Base-by-base conservation (phyloP, 1,284 basidiomycete genomes). In the Microbotryum intermedium region DNA sequence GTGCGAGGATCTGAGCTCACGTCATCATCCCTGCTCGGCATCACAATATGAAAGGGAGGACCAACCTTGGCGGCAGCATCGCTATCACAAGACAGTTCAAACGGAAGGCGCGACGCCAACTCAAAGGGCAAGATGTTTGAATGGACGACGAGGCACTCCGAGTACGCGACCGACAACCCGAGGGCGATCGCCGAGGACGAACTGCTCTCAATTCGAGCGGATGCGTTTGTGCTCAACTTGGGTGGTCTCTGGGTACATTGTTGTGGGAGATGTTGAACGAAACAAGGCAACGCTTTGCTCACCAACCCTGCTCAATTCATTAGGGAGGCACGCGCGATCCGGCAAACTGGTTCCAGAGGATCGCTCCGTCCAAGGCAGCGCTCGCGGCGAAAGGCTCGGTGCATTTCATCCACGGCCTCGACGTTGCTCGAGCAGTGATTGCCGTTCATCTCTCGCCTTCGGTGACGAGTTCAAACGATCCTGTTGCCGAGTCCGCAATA, bases 211-310 rank as follows among this genome's bases (percentile, higher is more conserved):
- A 48, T 83, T n/a, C 4, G 61, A 64, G 2, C 68, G 72, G n/a
- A 77, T 73, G 65, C 68, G 2, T 81, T 81, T 1, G 81, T 85
- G 1, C 74, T 86, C 39, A 79, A 84, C 67, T 79, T 85, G n/a
- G 75, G 78, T 18, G 84, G 84, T 0, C 74, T 86, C 4, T 85
- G 82, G 81, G 65, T 67, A 23, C 30, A 57, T 52, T 18, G 21
- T 48, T 4, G 13, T 20, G 46, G 28, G 16, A 16, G 28, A n/a
- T 13, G 13, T 45, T 39, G 34, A 39, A 39, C 13, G 11, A 5
- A 11, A 5, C 10, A 39, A 39, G 11, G 13, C 23, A 29, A 18
- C 54, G 4, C 4, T 18, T 4, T 2, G 3, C 26, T 42, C 25
- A 21, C 42, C 44, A 5, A 34, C 29, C 43, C 18, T 10, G 28